A percentile compares a stretch with the other conserved stretches of the same genome.
These are phyloP conservation scores for Parathielavia appendiculata DNA, from an alignment of 495 filamentous ascomycete genomes.

Conservation along the genomic window DNA sequence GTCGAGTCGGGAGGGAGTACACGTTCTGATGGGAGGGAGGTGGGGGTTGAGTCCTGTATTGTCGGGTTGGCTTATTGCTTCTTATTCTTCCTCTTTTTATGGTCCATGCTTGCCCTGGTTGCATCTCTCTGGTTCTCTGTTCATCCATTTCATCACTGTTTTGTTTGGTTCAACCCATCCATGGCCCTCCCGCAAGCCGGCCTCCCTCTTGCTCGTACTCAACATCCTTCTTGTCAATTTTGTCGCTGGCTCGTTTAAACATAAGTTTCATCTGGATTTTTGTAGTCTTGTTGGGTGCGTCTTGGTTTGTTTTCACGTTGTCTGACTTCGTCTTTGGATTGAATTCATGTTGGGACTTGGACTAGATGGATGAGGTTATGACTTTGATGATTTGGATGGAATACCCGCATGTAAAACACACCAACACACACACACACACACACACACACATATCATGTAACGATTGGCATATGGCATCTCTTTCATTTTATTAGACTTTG, in stretches of 20 bases:
- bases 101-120: too few species aligned
- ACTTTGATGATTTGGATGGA: neutral
- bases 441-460: slow-evolving; percentile 10
- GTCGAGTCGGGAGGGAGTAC: too few species aligned
- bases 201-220: too few species aligned
- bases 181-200: neutral
- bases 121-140: neutral
- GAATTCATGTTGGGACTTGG: neutral
- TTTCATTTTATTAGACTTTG: slow-evolving; percentile 9
- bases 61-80: neutral
- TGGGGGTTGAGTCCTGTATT: slow-evolving; percentile 1
- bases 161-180: neutral
- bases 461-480: neutral
- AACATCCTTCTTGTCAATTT: neutral
- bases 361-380: neutral
- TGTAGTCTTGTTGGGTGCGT: neutral
- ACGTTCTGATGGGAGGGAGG: too few species aligned
- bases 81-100: neutral
- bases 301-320: neutral
- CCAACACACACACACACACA: neutral
- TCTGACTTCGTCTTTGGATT: neutral
- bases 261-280: neutral
- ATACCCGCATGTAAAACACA: slow-evolving; percentile 9
- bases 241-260: neutral
- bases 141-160: neutral